These are phyloP conservation scores for Globisporangium viniferum DNA, from an alignment of 352 stramenopile species.

Conservation along the genomic window DNA sequence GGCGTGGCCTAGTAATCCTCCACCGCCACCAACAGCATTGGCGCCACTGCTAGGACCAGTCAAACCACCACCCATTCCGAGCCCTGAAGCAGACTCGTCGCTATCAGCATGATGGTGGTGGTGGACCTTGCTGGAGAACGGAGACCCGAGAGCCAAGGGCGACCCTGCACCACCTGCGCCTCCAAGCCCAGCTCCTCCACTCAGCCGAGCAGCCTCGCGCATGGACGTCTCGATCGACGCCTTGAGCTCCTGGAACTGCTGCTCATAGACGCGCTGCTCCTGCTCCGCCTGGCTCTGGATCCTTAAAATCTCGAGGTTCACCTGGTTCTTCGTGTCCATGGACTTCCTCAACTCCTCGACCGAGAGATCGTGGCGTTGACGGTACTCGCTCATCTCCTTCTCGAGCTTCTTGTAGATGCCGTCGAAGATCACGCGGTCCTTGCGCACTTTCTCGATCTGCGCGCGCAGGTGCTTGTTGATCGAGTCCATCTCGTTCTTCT, in stretches of 20 bases:
- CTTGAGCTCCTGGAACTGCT: constrained; percentile 63
- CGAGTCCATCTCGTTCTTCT: constrained; percentile 80
- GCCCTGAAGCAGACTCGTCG: neutral
- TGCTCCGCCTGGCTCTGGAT: constrained; percentile 45
- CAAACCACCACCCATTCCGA: neutral
- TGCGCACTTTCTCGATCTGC: constrained; percentile 66
- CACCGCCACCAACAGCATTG: neutral
- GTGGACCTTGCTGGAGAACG: neutral
- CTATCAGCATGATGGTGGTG: neutral
- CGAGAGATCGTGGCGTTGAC: constrained; percentile 42
- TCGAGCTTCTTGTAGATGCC: constrained; percentile 87
- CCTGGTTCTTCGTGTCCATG: constrained; percentile 38
- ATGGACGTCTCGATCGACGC: constrained; percentile 50
- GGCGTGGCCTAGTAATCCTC: neutral
- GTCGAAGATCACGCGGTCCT: constrained; percentile 76
- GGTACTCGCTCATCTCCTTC: constrained; percentile 56
- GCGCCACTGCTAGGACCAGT: constrained; percentile 3
- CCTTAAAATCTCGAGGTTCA: constrained; percentile 43
- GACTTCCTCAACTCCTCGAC: constrained; percentile 40
- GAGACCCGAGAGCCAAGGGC: neutral
- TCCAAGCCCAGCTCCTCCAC: neutral
- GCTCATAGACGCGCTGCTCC: constrained; percentile 59
- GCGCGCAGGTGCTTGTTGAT: constrained; percentile 74
- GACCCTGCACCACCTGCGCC: neutral
- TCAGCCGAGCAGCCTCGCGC: constrained; percentile 21